Evolutionary conservation across 2,329 filamentous ascomycete genomes (phyloP).

Genomic region (Pseudogymnoascus sp.): DNA sequence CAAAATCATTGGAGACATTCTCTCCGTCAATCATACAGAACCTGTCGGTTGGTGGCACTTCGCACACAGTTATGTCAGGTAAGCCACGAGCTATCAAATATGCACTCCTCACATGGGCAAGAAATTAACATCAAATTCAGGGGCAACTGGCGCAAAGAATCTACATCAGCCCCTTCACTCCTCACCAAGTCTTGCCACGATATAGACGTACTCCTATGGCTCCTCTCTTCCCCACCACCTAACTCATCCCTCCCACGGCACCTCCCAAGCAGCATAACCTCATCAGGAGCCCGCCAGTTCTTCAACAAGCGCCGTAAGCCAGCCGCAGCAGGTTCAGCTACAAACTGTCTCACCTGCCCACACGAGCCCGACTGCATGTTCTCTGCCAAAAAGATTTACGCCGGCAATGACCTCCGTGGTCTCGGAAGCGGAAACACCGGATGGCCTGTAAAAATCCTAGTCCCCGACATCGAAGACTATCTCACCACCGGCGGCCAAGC

Average conservation of each 20-base stretch:
- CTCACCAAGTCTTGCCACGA: slow-evolving; percentile 96
- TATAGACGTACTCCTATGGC: slow-evolving; percentile 86
- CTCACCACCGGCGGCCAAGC: slow-evolving; percentile 37
- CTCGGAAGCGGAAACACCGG: slow-evolving; percentile 57
- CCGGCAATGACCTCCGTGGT: slow-evolving; percentile 53
- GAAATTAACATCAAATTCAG: slow-evolving; percentile 31
- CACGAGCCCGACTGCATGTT: slow-evolving; percentile 71
- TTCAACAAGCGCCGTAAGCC: slow-evolving; percentile 75
- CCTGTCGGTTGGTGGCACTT: slow-evolving; percentile 98
- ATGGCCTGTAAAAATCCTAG: slow-evolving; percentile 87
- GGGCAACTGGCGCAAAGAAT: slow-evolving; percentile 86
- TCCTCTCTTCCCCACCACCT: slow-evolving; percentile 59
- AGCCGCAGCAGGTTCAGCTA: slow-evolving; percentile 60
- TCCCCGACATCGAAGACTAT: slow-evolving; percentile 82
- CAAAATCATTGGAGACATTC: slow-evolving; percentile 69
- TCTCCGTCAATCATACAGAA: slow-evolving; percentile 85
- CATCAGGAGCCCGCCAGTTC: slow-evolving; percentile 66
- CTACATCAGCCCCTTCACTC: slow-evolving; percentile 67
- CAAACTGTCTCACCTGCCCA: slow-evolving; percentile 79
- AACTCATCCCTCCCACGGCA: slow-evolving; percentile 46
- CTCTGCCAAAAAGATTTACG: slow-evolving; percentile 76
- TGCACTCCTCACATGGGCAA: not conserved
- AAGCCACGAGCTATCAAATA: slow-evolving; percentile 14
- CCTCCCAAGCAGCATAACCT: slow-evolving; percentile 67
- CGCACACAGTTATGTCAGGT: slow-evolving; percentile 76